Evolutionary conservation across 345 rosid species (phyloP), one percentile per base, ranked within the genome.

Genomic region (Pseudoturritis turrita): DNA sequence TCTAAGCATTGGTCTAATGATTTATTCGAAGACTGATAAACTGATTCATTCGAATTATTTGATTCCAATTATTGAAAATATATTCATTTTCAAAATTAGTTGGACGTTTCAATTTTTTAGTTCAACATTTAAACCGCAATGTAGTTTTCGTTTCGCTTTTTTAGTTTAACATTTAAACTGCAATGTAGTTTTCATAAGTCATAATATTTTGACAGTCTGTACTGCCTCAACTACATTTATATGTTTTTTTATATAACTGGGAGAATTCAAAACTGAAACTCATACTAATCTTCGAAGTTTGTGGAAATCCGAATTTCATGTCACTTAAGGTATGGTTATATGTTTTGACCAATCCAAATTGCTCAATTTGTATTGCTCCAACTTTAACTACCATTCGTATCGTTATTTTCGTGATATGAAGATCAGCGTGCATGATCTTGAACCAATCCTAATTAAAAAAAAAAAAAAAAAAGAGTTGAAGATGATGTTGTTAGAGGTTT

Each of bases 361-460:
- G 3, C 19, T 46, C 56, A 36, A 47, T 55, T 36, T 55, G 40
- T 21, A 15, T 22, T 44, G 22, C 10, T 36, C 14, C 39, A 36
- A 17, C 39, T 33, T 35, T 15, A 33, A 18, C 60, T 15, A 37
- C 21, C 44, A 50, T 26, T 46, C 3, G 7, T 21, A 74, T 56
- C 60, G 19, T 28, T 56, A 73, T 46, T 37, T 60, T 67, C 3
- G 53, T 59, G 78, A 74, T 74, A 51, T 4, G 73, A 66, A 58
- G 61, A 68, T 75, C 67, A 74, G 60, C 40, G 47, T 74, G 50
- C 67, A 49, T 66, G 73, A 68, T 68, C 49, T 68, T 68, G 63
- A 68, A 52, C 10, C 57, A 10, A 39, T 54, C 57, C 26, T 55
- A 37, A n/a, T n/a, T 39, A 61, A 11, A 15, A 1, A 36, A 7